Evolutionary conservation across 495 filamentous ascomycete genomes (phyloP).

Genomic region (Pyrenula massariospora): DNA sequence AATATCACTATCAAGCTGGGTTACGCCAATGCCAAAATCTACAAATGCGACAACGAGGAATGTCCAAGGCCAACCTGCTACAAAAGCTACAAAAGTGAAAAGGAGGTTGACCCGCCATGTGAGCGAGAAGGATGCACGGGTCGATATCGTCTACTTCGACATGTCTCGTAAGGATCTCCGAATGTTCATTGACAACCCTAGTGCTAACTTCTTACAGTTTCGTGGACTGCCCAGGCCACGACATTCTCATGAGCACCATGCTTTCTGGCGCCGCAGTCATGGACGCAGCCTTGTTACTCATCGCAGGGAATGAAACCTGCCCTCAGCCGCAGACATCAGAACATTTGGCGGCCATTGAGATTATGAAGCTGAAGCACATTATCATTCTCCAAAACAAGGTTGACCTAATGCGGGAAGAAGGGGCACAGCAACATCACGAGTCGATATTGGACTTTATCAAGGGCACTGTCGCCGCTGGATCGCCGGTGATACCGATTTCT

Average conservation of each 20-base stretch:
- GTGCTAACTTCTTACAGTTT: constrained; percentile 41
- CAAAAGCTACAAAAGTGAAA: constrained; percentile 94
- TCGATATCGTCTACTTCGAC: constrained; percentile 70
- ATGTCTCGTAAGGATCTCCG: constrained; percentile 64
- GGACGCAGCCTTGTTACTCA: constrained; percentile 92
- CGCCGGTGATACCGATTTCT: constrained; percentile 94
- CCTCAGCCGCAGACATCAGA: constrained; percentile 98
- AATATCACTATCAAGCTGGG: constrained; percentile 99
- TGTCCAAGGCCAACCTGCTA: constrained; percentile 94
- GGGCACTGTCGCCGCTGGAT: constrained; percentile 90
- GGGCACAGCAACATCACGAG: constrained; percentile 82
- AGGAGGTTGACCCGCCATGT: constrained; percentile 90
- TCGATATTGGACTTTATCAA: constrained; percentile 96
- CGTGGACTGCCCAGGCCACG: constrained; percentile 98
- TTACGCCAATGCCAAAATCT: constrained; percentile 98
- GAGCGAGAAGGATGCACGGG: constrained; percentile 85
- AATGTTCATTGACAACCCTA: not conserved
- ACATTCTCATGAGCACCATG: constrained; percentile 99
- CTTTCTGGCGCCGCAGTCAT: constrained; percentile 98
- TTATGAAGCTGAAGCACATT: constrained; percentile 97
- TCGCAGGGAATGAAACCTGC: constrained; percentile 97
- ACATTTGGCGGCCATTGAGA: constrained; percentile 96
- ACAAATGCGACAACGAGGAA: constrained; percentile 87
- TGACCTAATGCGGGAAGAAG: constrained; percentile 90
- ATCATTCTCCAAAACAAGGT: constrained; percentile 99